Conservation (phyloP, 75 land plant species). For the Chamaecyparis obtusa region DNA sequence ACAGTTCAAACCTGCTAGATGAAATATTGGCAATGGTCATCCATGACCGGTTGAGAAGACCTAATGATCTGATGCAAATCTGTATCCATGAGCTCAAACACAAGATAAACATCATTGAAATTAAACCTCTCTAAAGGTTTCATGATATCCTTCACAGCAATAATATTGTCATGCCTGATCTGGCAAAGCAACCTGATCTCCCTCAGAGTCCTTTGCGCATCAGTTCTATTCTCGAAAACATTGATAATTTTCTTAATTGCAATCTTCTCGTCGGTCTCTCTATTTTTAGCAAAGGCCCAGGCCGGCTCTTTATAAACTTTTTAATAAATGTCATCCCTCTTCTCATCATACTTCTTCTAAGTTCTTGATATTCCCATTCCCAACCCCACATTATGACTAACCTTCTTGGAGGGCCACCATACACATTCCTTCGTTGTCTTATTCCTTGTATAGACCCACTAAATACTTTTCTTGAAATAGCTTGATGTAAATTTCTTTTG, state of each 20-base stretch:
- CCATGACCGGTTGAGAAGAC: slow-evolving; percentile 60
- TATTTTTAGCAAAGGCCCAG: slow-evolving; percentile 57
- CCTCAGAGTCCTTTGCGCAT: slow-evolving; percentile 72
- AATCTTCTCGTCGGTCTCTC: slow-evolving; percentile 57
- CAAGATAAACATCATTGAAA: slow-evolving; percentile 50
- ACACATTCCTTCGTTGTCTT: too few relatives aligned
- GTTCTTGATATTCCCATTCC: too few relatives aligned
- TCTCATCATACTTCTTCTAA: too few relatives aligned
- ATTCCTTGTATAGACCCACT: too few relatives aligned
- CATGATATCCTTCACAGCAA: slow-evolving; percentile 79
- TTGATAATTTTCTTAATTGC: slow-evolving; percentile 80
- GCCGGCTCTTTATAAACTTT: too few relatives aligned
- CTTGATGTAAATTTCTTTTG: too few relatives aligned
- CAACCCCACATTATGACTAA: too few relatives aligned
- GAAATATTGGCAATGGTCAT: slow-evolving; percentile 73
- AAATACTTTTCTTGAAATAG: too few relatives aligned
- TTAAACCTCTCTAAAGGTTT: slow-evolving; percentile 38
- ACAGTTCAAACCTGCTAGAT: slow-evolving; percentile 47
- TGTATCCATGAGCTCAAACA: slow-evolving; percentile 69
- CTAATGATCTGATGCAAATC: slow-evolving; percentile 63
- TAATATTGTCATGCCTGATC: slow-evolving; percentile 67
- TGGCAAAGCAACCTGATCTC: slow-evolving; percentile 66
- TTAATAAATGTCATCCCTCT: too few relatives aligned
- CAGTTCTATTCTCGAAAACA: slow-evolving; percentile 67
- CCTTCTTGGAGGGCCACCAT: too few relatives aligned